phyloP scores from a whole-genome alignment of 2,329 filamentous ascomycete genomes.

The Alternaria gaisen region DNA sequence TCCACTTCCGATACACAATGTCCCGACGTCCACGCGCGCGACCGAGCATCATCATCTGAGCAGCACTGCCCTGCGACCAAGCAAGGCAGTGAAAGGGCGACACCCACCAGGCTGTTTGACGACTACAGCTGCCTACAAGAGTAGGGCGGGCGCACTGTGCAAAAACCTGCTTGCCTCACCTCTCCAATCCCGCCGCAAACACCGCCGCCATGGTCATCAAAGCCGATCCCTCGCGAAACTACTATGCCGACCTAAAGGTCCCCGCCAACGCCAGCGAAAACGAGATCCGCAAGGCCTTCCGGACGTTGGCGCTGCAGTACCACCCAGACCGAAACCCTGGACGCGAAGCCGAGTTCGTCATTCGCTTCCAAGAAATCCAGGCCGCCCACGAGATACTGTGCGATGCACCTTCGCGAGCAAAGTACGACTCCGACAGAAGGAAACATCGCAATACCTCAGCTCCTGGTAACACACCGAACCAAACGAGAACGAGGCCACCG shows the following conservation, averaged over 20 bases:
- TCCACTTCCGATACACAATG: slow-evolving; percentile 31
- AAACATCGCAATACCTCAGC: slow-evolving; percentile 49
- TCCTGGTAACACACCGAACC: slow-evolving; percentile 53
- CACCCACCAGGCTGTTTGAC: slow-evolving; percentile 11
- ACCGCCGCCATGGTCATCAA: slow-evolving; percentile 69
- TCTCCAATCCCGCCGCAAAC: slow-evolving; percentile 3
- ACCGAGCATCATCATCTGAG: slow-evolving; percentile 45
- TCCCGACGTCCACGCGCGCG: slow-evolving; percentile 37
- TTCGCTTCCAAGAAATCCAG: slow-evolving; percentile 87
- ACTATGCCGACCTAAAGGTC: slow-evolving; percentile 85
- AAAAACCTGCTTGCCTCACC: slow-evolving; percentile 4
- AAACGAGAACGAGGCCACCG: slow-evolving; percentile 51
- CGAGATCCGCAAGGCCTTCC: slow-evolving; percentile 87
- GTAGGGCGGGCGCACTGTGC: not conserved
- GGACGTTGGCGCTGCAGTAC: slow-evolving; percentile 83
- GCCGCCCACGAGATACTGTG: slow-evolving; percentile 81
- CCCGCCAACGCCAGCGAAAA: slow-evolving; percentile 71
- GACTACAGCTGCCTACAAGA: slow-evolving; percentile 29
- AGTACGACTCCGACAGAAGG: slow-evolving; percentile 69
- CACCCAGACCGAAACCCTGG: slow-evolving; percentile 91
- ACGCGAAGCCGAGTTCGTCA: slow-evolving; percentile 78
- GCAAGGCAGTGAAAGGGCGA: slow-evolving; percentile 28
- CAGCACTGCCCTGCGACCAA: slow-evolving; percentile 40
- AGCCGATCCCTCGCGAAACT: slow-evolving; percentile 74
- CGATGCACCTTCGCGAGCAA: slow-evolving; percentile 65